Conservation (phyloP, 192 early-diverging fungal genomes). For the Podila epigama region DNA sequence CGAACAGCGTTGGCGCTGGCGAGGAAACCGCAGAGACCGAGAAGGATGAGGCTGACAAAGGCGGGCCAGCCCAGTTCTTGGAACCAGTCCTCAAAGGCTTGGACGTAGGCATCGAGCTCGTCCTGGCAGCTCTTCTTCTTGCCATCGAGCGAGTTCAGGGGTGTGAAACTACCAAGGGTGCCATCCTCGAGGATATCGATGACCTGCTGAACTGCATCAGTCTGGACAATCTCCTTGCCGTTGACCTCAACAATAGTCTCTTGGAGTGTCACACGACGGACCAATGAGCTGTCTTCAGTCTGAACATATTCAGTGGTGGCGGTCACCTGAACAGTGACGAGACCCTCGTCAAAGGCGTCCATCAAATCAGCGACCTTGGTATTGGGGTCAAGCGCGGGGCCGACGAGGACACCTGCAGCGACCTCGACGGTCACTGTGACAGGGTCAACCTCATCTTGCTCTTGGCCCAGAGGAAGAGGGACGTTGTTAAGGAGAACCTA, state of each 20-base stretch:
- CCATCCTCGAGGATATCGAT: conserved; percentile 61
- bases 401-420: conserved; percentile 39
- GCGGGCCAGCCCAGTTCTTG: neutral
- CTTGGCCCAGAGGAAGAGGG: conserved; percentile 52
- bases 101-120: neutral
- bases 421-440: conserved; percentile 29
- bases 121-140: neutral
- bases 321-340: conserved; percentile 63
- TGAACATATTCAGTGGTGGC: conserved; percentile 52
- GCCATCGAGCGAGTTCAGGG: conserved; percentile 8
- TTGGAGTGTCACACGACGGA: conserved; percentile 58
- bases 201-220: conserved; percentile 61
- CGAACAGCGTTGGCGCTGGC: neutral
- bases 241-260: conserved; percentile 63
- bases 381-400: conserved; percentile 48
- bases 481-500: conserved; percentile 62
- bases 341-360: conserved; percentile 57
- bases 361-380: conserved; percentile 53
- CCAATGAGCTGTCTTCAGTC: conserved; percentile 45
- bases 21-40: neutral
- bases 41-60: neutral
- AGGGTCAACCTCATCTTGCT: conserved; percentile 36
- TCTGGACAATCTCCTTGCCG: conserved; percentile 58
- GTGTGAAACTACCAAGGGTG: conserved; percentile 49
- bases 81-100: neutral